phyloP scores from a whole-genome alignment of 2,329 filamentous ascomycete species.

The Aspergillus arachidicola region DNA sequence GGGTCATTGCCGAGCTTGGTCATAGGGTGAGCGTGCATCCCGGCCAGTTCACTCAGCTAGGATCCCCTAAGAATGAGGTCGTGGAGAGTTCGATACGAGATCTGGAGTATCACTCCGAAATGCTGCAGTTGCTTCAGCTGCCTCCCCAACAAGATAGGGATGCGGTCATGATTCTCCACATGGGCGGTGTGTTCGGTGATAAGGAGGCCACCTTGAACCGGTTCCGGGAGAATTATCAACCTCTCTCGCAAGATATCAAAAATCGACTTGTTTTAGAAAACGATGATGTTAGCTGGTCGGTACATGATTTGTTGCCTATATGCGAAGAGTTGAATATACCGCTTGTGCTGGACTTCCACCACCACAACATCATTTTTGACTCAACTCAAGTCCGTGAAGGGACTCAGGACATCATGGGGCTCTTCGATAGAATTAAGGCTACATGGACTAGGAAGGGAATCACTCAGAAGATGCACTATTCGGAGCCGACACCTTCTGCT shows the following conservation, averaged over 20 bases:
- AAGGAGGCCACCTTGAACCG: constrained; percentile 76
- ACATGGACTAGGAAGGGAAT: constrained; percentile 86
- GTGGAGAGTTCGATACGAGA: constrained; percentile 77
- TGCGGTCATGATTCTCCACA: constrained; percentile 91
- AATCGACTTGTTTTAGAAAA: constrained; percentile 86
- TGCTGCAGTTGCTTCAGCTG: constrained; percentile 75
- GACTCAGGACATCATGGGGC: constrained; percentile 73
- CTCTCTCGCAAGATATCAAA: constrained; percentile 70
- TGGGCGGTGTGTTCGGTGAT: constrained; percentile 89
- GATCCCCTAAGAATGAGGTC: constrained; percentile 76
- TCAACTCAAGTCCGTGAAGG: constrained; percentile 73
- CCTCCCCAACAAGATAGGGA: constrained; percentile 79
- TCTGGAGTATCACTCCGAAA: constrained; percentile 83
- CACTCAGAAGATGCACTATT: constrained; percentile 96
- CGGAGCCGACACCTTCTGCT: constrained; percentile 74
- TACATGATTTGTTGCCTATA: constrained; percentile 84
- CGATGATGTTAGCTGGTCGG: constrained; percentile 89
- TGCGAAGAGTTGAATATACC: constrained; percentile 96
- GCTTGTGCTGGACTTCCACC: constrained; percentile 88
- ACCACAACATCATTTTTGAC: constrained; percentile 94
- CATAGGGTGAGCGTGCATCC: constrained; percentile 90
- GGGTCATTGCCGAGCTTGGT: constrained; percentile 73
- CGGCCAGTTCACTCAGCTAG: constrained; percentile 89
- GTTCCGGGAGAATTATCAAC: constrained; percentile 74
- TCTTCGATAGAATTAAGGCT: constrained; percentile 75